phyloP scores from a whole-genome alignment of 108 stramenopile genomes.

The Epipyxis sp. region DNA sequence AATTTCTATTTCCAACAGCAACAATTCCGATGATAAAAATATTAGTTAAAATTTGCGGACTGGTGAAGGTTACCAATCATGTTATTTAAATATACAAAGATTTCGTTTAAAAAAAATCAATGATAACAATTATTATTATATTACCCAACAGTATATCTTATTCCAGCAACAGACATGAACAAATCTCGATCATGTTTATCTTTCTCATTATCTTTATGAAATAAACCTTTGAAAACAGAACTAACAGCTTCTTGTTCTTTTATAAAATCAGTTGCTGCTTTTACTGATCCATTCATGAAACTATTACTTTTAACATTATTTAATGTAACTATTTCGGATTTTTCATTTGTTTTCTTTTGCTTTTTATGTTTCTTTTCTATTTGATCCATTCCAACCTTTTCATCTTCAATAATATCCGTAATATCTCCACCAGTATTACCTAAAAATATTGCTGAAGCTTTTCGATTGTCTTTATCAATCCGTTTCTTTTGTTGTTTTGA shows the following conservation, averaged over 20 bases:
- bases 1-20: neutral
- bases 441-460: neutral
- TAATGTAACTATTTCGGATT: neutral
- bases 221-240: conserved; percentile 10
- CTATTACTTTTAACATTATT: too few species aligned
- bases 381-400: neutral
- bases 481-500: neutral
- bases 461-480: neutral
- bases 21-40: neutral
- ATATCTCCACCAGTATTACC: too few species aligned
- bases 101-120: too few species aligned
- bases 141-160: conserved; percentile 9
- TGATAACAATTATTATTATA: too few species aligned
- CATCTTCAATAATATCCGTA: too few species aligned
- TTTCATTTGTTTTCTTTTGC: neutral
- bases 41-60: too few species aligned
- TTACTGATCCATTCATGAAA: neutral
- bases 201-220: conserved; percentile 29
- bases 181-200: conserved; percentile 20
- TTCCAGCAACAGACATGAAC: conserved; percentile 30
- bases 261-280: neutral
- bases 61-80: too few species aligned
- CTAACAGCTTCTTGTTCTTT: neutral
- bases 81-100: too few species aligned
- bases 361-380: neutral